Percentiles rank a stretch among this genome's conserved stretches.
These are phyloP conservation scores for Talaromyces funiculosus DNA, from an alignment of 2,329 filamentous ascomycete species.

Conservation along the genomic window DNA sequence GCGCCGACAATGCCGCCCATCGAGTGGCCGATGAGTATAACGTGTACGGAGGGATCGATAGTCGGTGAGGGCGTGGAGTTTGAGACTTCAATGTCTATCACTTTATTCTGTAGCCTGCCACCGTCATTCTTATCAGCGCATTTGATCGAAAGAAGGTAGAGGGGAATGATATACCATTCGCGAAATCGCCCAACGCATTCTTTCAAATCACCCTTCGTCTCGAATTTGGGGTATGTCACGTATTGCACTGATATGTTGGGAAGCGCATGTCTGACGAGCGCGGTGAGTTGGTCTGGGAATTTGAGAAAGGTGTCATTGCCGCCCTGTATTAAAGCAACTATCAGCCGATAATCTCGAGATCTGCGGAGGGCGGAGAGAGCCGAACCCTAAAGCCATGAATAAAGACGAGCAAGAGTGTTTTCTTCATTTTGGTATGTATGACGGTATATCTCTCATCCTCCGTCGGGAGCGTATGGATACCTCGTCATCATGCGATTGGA, in stretches of 20 bases:
- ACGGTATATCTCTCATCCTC: not conserved
- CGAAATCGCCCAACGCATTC: conserved; percentile 42
- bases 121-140: not conserved
- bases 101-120: conserved; percentile 73
- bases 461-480: conserved; percentile 3
- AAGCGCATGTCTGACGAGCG: conserved; percentile 38
- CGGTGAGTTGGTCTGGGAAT: conserved; percentile 42
- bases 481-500: not conserved
- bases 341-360: too few relatives aligned
- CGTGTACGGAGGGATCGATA: conserved; percentile 76
- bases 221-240: conserved; percentile 46
- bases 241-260: conserved; percentile 38
- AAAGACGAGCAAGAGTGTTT: conserved; percentile 43
- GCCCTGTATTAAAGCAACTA: conserved; percentile 29
- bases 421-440: conserved; percentile 32
- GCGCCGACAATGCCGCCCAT: conserved; percentile 94
- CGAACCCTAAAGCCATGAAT: conserved; percentile 47
- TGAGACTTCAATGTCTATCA: conserved; percentile 89
- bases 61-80: conserved; percentile 76
- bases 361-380: not conserved
- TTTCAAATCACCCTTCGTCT: conserved; percentile 44
- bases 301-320: conserved; percentile 45
- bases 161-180: conserved; percentile 41
- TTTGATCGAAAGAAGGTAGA: not conserved
- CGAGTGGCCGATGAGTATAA: conserved; percentile 77